phyloP scores from a whole-genome alignment of 345 rosid species.

The Pugionium dolabratum region DNA sequence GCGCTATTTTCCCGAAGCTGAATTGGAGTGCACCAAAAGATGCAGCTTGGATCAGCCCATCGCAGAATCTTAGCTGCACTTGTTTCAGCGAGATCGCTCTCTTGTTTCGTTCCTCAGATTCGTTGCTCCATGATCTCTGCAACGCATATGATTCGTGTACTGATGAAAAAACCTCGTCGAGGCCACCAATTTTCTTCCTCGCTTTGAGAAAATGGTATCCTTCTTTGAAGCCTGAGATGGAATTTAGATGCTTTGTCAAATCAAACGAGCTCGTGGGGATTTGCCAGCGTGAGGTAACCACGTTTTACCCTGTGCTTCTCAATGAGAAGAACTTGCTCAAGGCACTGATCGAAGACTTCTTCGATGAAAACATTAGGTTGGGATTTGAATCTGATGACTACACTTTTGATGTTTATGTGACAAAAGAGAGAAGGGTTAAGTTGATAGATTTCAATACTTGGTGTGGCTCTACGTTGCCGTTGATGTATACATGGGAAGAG shows the following conservation, averaged over 20 bases:
- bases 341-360: slow-evolving; percentile 51
- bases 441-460: slow-evolving; percentile 83
- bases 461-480: slow-evolving; percentile 75
- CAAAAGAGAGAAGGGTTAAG: slow-evolving; percentile 52
- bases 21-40: slow-evolving; percentile 97
- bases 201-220: slow-evolving; percentile 84
- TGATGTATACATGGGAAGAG: slow-evolving; percentile 78
- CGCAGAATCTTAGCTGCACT: slow-evolving; percentile 65
- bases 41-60: slow-evolving; percentile 80
- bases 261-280: slow-evolving; percentile 59
- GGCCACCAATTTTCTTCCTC: slow-evolving; percentile 69
- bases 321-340: slow-evolving; percentile 47
- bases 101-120: slow-evolving; percentile 73
- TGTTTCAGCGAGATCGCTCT: slow-evolving; percentile 67
- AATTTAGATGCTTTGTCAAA: slow-evolving; percentile 73
- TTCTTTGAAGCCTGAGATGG: slow-evolving; percentile 63
- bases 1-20: slow-evolving; percentile 69
- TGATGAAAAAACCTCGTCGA: slow-evolving; percentile 46
- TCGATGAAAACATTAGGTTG: slow-evolving; percentile 42
- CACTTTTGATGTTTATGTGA: slow-evolving; percentile 72
- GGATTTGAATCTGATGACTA: slow-evolving; percentile 62
- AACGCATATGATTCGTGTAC: slow-evolving; percentile 75
- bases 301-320: slow-evolving; percentile 62
- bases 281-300: slow-evolving; percentile 76
- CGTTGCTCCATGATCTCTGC: slow-evolving; percentile 68